Base-by-base conservation (phyloP, 257 asterid species). In the Lavandula angustifolia region DNA sequence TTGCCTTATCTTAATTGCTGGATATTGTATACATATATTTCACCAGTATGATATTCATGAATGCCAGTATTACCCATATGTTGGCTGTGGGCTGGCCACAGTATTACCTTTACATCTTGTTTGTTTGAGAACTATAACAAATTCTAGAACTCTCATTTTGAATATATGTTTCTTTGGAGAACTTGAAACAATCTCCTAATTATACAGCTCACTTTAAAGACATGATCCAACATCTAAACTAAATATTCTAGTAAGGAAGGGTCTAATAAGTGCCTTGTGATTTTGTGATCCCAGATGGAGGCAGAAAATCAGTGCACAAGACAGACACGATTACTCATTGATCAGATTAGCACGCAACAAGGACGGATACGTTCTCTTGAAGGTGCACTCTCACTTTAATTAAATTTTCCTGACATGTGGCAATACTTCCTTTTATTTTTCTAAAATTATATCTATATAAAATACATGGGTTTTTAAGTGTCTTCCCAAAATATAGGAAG, bases 241-340 rank as follows among this genome's bases (percentile, higher is more conserved):
- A 3, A 11, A 31, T 18, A 60, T 31, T 52, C 6, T 22, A 38
- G 34, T 14, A 44, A 44, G 43, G 40, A 55, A 70, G 56, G 35
- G 34, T 65, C 27, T 61, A n/a, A 16, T 42, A 29, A 18, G 17
- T 41, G 69, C 59, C 66, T 54, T 70, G 34, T 33, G 46, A 54
- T 35, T 62, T 43, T 56, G 37, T 78, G 57, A 57, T 71, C 40
- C 69, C 84, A 92, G 98, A 81, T 92, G n/a, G 98, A 89, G 47
- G 96, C 95, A 68, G 98, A 92, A 82, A 81, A 47, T 76, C 98
- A 79, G 69, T 92, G 98, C 72, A 78, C 91, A 13, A 85, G 95
- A 73, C 97, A 87, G 79, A 85, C 95, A 8, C 78, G 87, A 42
- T 75, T 75, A 71, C 79, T 92, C 22, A 87, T 89, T 52, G 96